These are phyloP conservation scores for Rhizomucor pusillus DNA, from an alignment of 371 early-diverging fungal species.

Conservation along the genomic window DNA sequence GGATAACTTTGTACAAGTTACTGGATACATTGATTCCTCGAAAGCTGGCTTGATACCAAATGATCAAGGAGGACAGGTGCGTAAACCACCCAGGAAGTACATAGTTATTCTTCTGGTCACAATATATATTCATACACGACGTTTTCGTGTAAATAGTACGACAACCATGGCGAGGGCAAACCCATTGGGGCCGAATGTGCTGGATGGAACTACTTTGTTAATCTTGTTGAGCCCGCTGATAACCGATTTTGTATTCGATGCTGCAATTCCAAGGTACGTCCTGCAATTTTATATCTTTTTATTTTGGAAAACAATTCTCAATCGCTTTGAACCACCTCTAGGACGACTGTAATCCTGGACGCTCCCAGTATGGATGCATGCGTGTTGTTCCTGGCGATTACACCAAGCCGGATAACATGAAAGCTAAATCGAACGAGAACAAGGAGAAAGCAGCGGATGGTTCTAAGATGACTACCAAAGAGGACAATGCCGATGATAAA, in stretches of 20 bases:
- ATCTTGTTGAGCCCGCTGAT: conserved; percentile 37
- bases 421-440: not conserved
- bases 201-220: conserved; percentile 43
- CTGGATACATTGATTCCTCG: conserved; percentile 36
- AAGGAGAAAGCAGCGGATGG: not conserved
- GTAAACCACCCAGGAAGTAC: conserved; percentile 6
- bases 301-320: too few relatives aligned
- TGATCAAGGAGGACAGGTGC: conserved; percentile 51
- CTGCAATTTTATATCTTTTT: not conserved
- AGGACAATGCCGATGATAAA: too few relatives aligned
- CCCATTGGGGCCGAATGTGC: conserved; percentile 32
- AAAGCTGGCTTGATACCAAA: conserved; percentile 26
- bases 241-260: conserved; percentile 43
- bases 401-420: not conserved
- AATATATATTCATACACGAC: not conserved
- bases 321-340: conserved; percentile 4
- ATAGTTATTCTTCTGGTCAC: too few relatives aligned
- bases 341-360: conserved; percentile 32
- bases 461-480: too few relatives aligned
- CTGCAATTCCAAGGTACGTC: conserved; percentile 14
- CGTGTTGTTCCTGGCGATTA: conserved; percentile 38
- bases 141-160: conserved; percentile 10
- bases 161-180: conserved; percentile 28
- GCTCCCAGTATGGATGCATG: conserved; percentile 43
- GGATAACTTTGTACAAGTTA: conserved; percentile 36